A percentile compares a stretch with the other conserved stretches of the same genome.
phyloP scores from a whole-genome alignment of 2,329 filamentous ascomycete genomes.

The Fusarium sp. region DNA sequence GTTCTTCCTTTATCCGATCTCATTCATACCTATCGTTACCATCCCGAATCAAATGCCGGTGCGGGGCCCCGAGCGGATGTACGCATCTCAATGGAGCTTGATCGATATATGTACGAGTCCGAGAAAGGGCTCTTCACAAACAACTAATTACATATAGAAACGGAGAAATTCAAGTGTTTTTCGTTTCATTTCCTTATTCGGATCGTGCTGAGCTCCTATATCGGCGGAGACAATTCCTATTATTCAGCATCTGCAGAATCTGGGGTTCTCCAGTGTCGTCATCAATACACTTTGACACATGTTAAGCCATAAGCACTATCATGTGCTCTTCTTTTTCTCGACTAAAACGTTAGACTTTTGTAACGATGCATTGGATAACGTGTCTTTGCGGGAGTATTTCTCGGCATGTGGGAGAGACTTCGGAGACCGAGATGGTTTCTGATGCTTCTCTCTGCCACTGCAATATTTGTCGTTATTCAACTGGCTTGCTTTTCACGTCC shows the following conservation, averaged over 20 bases:
- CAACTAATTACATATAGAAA: not conserved
- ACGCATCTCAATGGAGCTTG: conserved; percentile 14
- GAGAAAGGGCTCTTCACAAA: not conserved
- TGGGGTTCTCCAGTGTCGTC: not conserved
- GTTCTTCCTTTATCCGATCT: conserved; percentile 34
- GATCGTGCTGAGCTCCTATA: not conserved
- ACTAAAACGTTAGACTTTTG: not conserved
- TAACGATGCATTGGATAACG: conserved; percentile 3
- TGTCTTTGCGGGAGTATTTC: conserved; percentile 15
- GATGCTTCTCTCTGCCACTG: conserved; percentile 47
- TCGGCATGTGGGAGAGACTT: not conserved
- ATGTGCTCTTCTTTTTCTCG: not conserved
- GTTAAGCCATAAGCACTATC: not conserved
- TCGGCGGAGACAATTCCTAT: not conserved
- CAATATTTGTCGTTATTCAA: conserved; percentile 43
- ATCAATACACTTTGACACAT: not conserved
- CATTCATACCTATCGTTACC: not conserved
- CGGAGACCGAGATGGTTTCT: not conserved
- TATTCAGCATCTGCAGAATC: not conserved
- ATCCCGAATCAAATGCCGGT: conserved; percentile 36
- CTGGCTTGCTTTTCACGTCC: conserved; percentile 51
- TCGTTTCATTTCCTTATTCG: not conserved
- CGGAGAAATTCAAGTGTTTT: not conserved
- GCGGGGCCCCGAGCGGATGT: conserved; percentile 26
- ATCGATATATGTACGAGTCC: not conserved